These are phyloP conservation scores for Tuber umbilicatum DNA, from an alignment of 495 filamentous ascomycete species.

Conservation along the genomic window DNA sequence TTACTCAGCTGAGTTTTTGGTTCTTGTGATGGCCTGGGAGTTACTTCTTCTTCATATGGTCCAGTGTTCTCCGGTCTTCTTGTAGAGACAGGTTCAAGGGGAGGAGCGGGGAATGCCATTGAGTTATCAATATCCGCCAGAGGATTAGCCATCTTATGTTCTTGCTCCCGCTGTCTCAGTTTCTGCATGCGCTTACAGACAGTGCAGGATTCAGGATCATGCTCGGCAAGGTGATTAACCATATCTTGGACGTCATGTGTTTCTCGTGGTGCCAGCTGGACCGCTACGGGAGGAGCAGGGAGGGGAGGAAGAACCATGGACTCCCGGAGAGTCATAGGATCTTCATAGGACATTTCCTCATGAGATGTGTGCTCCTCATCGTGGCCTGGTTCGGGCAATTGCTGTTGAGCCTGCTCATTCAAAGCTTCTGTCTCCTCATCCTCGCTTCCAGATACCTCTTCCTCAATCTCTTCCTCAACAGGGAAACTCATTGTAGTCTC, in stretches of 20 bases:
- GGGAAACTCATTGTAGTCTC: slow-evolving; percentile 32
- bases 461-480: slow-evolving; percentile 29
- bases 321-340: slow-evolving; percentile 1
- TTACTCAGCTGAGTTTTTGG: slow-evolving; percentile 37
- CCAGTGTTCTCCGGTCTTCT: slow-evolving; percentile 20
- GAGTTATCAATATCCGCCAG: slow-evolving; percentile 40
- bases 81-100: slow-evolving; percentile 25
- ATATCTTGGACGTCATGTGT: slow-evolving; percentile 9
- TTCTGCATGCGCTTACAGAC: slow-evolving; percentile 34
- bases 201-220: slow-evolving; percentile 38
- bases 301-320: neutral
- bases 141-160: slow-evolving; percentile 32
- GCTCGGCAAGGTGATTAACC: slow-evolving; percentile 30
- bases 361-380: slow-evolving; percentile 6
- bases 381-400: neutral
- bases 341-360: slow-evolving; percentile 20
- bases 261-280: slow-evolving; percentile 10
- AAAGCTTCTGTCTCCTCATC: slow-evolving; percentile 5
- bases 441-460: slow-evolving; percentile 33
- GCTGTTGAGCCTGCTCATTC: neutral
- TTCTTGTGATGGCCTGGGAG: slow-evolving; percentile 32
- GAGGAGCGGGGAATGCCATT: slow-evolving; percentile 34
- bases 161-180: slow-evolving; percentile 28
- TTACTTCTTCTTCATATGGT: slow-evolving; percentile 36
- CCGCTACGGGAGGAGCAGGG: neutral